Base-by-base conservation (phyloP, 371 early-diverging fungal species). In the Conidiobolus incongruus region DNA sequence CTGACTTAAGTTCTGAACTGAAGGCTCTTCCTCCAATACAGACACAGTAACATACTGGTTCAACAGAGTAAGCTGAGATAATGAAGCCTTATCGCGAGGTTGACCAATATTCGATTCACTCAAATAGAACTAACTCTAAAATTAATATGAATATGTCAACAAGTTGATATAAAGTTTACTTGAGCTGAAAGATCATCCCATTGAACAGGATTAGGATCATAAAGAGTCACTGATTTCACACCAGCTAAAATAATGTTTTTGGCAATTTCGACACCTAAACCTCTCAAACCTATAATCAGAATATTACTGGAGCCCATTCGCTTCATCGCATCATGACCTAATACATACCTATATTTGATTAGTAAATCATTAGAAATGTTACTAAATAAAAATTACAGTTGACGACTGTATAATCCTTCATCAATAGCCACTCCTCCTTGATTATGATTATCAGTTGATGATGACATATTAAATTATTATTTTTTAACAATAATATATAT, bases 241-340 rank as follows among this genome's bases (percentile, higher is more conserved):
- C 99, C 99, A 40, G 99, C 98, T 23, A 99, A 74, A 51, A 92
- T 74, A 36, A 99, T 76, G 63, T 99, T 99, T 62, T 99, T 99
- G 54, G 96, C 91, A 48, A 99, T 87, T 65, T 99, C 99, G 38
- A 91, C 81, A 46, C 99, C 99, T 47, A 98, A 76, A 34, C 97
- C 98, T 53, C 84, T 82, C 37, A 97, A 58, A 11, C 99, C 99
- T 31, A 98, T 68, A 41, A 99, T 77, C 30, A 99, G 71, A 17
- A 99, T 92, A 60, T 92, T 88, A 44, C 93, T 88, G 38, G 63
- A 60, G 57, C 88, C 76, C 98, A 99, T 98, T 63, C 88, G 90
- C 53, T 83, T 72, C 99, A 99, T 99, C 47, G 99, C 99, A 47
- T 97, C 98, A 58, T 89, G 90, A 22, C 99, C 99, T 46, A 99